Conservation (phyloP, 176 grass and related monocot genomes). For the Musa itinerans region DNA sequence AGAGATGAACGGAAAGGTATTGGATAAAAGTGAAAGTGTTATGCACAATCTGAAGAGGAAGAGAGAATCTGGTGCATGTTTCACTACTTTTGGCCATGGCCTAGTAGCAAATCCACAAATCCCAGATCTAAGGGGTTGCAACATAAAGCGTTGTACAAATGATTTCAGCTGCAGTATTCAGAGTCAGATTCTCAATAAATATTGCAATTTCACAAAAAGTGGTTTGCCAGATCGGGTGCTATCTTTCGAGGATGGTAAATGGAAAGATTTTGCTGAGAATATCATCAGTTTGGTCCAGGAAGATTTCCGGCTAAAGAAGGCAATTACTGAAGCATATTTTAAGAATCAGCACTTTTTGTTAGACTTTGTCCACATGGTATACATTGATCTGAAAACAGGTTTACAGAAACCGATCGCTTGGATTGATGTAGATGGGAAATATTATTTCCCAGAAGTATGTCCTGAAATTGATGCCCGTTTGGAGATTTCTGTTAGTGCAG, state of each 20-base stretch:
- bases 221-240: conserved; percentile 49
- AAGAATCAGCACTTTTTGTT: conserved; percentile 49
- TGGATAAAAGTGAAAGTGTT: conserved; percentile 32
- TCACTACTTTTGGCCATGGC: conserved; percentile 14
- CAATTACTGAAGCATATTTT: conserved; percentile 49
- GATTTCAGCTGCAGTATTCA: conserved; percentile 23
- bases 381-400: conserved; percentile 45
- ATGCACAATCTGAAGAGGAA: conserved; percentile 47
- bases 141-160: conserved; percentile 17
- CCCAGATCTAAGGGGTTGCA: conserved; percentile 30
- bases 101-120: conserved; percentile 22
- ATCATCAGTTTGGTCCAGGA: conserved; percentile 51
- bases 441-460: conserved; percentile 60
- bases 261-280: conserved; percentile 63
- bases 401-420: conserved; percentile 68
- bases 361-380: conserved; percentile 81
- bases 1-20: conserved; percentile 54
- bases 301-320: conserved; percentile 61
- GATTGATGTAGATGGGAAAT: conserved; percentile 66
- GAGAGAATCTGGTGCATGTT: conserved; percentile 25
- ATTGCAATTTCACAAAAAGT: conserved; percentile 69
- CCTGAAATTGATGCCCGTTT: conserved; percentile 29
- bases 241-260: conserved; percentile 46
- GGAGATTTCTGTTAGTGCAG: conserved; percentile 51
- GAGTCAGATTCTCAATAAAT: conserved; percentile 43